A percentile compares a stretch with the other conserved stretches of the same genome.
Evolutionary conservation across 495 filamentous ascomycete species (phyloP).

Genomic region (Hypoxylon lenormandii): DNA sequence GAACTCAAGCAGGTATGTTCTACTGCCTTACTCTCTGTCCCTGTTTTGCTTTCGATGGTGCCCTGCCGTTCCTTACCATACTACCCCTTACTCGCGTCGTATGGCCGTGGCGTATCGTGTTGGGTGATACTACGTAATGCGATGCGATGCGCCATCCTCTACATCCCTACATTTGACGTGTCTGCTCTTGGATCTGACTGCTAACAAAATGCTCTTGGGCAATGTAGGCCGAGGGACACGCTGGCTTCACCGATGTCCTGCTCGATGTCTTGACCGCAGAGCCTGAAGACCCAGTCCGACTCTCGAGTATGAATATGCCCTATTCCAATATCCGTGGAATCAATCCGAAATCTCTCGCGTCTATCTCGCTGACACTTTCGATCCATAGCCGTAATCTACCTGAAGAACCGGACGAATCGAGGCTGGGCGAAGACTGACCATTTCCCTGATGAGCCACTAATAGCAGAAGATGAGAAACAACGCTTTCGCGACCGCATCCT

Average conservation of each 20-base stretch:
- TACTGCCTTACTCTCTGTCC: constrained; percentile 7
- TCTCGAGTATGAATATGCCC: constrained; percentile 76
- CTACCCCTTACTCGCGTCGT: background rate
- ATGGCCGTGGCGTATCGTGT: constrained; percentile 20
- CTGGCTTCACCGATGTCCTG: constrained; percentile 89
- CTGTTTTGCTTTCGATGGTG: constrained; percentile 27
- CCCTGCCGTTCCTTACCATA: background rate
- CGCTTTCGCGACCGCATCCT: constrained; percentile 86
- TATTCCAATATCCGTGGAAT: background rate
- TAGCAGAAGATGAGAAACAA: constrained; percentile 89
- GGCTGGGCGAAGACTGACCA: constrained; percentile 87
- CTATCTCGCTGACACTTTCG: constrained; percentile 28
- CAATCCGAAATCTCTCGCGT: background rate
- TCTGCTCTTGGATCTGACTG: constrained; percentile 27
- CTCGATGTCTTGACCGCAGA: constrained; percentile 90
- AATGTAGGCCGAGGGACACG: constrained; percentile 84
- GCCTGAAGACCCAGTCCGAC: constrained; percentile 81
- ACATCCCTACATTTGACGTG: constrained; percentile 30
- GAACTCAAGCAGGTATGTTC: constrained; percentile 90
- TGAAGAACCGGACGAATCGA: constrained; percentile 94
- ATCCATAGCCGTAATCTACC: constrained; percentile 86
- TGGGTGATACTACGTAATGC: constrained; percentile 21
- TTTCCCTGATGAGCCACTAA: constrained; percentile 69
- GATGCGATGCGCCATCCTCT: constrained; percentile 40
- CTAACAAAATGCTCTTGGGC: constrained; percentile 30